Percentiles rank a stretch among this genome's conserved stretches.
These are phyloP conservation scores for Pseudopithomyces maydicus DNA, from an alignment of 2,329 filamentous ascomycete species.

Conservation along the genomic window DNA sequence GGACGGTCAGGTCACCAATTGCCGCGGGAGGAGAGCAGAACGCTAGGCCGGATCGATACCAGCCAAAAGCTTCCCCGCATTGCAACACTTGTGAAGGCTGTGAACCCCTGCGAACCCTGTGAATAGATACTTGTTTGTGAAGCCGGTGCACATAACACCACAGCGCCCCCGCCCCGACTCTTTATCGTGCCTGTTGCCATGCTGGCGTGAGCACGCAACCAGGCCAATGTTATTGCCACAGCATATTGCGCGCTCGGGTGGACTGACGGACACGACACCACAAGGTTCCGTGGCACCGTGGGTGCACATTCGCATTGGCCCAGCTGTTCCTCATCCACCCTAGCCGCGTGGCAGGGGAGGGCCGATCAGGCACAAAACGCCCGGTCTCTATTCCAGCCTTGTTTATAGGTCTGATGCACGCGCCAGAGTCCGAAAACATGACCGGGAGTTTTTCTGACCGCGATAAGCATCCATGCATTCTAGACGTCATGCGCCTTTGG, in stretches of 20 bases:
- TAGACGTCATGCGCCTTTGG: slow-evolving; percentile 4
- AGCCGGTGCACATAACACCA: background rate
- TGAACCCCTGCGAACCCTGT: too few species aligned
- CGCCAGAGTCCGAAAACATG: slow-evolving; percentile 6
- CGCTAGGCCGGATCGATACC: background rate
- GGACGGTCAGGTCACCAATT: slow-evolving; percentile 9
- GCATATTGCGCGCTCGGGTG: background rate
- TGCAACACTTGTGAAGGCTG: too few species aligned
- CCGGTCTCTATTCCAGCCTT: slow-evolving; percentile 10
- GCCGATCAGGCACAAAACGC: background rate
- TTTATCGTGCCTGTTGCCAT: slow-evolving; percentile 1
- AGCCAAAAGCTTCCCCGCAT: slow-evolving; percentile 1
- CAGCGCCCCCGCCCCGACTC: background rate
- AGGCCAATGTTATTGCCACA: background rate
- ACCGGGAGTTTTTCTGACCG: slow-evolving; percentile 1
- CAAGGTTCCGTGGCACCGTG: background rate
- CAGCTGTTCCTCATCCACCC: slow-evolving; percentile 7
- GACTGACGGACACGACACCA: background rate
- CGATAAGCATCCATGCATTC: background rate
- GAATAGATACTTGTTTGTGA: too few species aligned
- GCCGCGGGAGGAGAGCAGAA: slow-evolving; percentile 1
- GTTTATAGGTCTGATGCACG: background rate
- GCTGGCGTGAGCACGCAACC: background rate
- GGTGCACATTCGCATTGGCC: slow-evolving; percentile 1
- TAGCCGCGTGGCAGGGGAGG: slow-evolving; percentile 7